Percentiles rank a stretch among this genome's conserved stretches.
Evolutionary conservation across 1,284 basidiomycete genomes (phyloP).

Genomic region (Ganoderma sp.): DNA sequence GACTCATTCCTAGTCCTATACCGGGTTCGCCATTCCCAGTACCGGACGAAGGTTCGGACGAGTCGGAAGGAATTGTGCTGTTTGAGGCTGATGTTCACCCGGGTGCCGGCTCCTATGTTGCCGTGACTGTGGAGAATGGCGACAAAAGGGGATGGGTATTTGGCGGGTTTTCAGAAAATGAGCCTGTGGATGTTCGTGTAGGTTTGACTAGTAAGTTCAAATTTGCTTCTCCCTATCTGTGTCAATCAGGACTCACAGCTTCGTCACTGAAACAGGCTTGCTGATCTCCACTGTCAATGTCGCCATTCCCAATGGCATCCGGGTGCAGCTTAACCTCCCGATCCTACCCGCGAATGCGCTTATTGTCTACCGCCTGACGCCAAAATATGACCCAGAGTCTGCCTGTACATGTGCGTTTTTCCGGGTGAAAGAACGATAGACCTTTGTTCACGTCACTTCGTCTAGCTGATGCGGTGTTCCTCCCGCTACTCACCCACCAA

Average conservation of each 20-base stretch:
- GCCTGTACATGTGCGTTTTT: conserved; percentile 29
- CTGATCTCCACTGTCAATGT: conserved; percentile 35
- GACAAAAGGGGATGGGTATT: conserved; percentile 68
- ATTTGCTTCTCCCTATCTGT: neutral
- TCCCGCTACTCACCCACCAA: conserved; percentile 63
- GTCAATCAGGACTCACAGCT: conserved; percentile 9
- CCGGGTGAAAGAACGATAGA: neutral
- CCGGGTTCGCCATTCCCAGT: conserved; percentile 62
- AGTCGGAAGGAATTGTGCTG: conserved; percentile 73
- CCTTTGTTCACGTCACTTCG: neutral
- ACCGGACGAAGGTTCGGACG: conserved; percentile 69
- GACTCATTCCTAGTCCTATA: conserved; percentile 65
- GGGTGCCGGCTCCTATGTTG: conserved; percentile 49
- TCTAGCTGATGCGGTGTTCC: conserved; percentile 51
- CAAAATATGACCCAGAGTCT: conserved; percentile 27
- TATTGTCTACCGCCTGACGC: conserved; percentile 63
- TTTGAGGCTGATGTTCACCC: conserved; percentile 56
- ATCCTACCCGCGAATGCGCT: conserved; percentile 61
- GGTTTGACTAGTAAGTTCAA: conserved; percentile 53
- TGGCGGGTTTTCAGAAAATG: conserved; percentile 52
- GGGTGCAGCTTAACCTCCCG: conserved; percentile 38
- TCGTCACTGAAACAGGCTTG: conserved; percentile 21
- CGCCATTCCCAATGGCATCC: conserved; percentile 43
- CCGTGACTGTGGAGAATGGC: conserved; percentile 55
- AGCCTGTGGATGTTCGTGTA: conserved; percentile 42